These are phyloP conservation scores for Quercus dentata DNA, from an alignment of 306 rosid genomes.

Conservation along the genomic window DNA sequence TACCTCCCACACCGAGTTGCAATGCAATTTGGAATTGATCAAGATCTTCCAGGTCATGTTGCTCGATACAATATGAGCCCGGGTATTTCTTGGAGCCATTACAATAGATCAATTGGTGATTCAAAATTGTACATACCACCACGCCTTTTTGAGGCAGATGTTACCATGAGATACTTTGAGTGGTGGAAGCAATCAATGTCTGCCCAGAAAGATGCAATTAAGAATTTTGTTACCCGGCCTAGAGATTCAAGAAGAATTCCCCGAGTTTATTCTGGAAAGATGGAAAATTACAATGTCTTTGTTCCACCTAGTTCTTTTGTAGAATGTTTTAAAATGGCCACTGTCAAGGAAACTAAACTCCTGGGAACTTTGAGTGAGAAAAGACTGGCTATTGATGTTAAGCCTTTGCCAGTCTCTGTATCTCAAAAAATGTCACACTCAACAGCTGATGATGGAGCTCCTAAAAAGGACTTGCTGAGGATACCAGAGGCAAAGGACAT, in stretches of 20 bases:
- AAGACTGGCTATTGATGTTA: too few relatives aligned
- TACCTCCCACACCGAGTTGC: slow-evolving; percentile 55
- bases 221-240: background rate
- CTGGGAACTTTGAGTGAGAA: too few relatives aligned
- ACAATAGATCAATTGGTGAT: background rate
- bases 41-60: slow-evolving; percentile 43
- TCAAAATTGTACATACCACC: slow-evolving; percentile 16
- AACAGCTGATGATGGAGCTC: too few relatives aligned
- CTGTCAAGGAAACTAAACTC: too few relatives aligned
- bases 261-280: too few relatives aligned
- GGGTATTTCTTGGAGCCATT: background rate
- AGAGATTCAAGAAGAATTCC: background rate
- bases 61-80: background rate
- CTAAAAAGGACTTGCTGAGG: too few relatives aligned
- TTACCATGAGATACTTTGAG: slow-evolving; percentile 19
- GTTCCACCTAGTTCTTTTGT: too few relatives aligned
- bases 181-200: background rate
- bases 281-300: too few relatives aligned
- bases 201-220: background rate
- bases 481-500: too few relatives aligned
- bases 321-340: too few relatives aligned
- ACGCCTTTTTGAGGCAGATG: slow-evolving; percentile 9
- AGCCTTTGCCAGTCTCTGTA: too few relatives aligned
- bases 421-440: too few relatives aligned
- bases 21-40: slow-evolving; percentile 68